A percentile compares a stretch with the other conserved stretches of the same genome.
Conservation (phyloP, 176 grass and related monocot genomes). For the Carex scoparia region DNA sequence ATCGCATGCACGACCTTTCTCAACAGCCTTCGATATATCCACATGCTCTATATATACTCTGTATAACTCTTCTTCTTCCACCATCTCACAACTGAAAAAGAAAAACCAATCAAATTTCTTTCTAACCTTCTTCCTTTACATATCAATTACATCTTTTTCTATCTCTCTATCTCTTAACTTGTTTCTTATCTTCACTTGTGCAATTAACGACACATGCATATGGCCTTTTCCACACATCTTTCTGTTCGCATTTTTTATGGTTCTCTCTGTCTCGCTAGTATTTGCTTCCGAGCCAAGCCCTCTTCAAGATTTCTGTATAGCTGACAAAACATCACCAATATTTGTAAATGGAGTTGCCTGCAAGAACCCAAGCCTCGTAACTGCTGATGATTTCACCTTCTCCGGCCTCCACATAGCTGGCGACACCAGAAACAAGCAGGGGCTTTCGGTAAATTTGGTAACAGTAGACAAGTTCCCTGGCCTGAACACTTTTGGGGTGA, state of each 20-base stretch:
- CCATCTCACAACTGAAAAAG: background rate
- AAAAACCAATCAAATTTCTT: background rate
- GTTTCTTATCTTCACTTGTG: background rate
- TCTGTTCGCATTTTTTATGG: background rate
- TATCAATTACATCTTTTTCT: background rate
- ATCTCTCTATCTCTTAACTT: background rate
- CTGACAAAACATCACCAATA: constrained; percentile 1
- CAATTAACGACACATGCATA: background rate
- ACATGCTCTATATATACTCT: background rate
- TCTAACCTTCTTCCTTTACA: background rate
- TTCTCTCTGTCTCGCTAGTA: constrained; percentile 3
- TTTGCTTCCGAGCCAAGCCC: background rate
- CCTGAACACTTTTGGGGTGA: constrained; percentile 33
- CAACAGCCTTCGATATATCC: background rate
- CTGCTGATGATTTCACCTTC: constrained; percentile 29
- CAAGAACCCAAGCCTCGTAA: constrained; percentile 6
- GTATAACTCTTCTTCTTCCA: background rate
- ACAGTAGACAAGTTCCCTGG: constrained; percentile 27
- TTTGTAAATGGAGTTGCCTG: constrained; percentile 25
- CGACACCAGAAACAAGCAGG: constrained; percentile 34
- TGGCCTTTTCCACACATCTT: background rate
- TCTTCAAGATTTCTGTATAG: constrained; percentile 24
- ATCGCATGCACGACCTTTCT: background rate
- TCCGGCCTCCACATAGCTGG: constrained; percentile 12
- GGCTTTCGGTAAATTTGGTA: constrained; percentile 18